Percentiles rank a stretch among this genome's conserved stretches.
phyloP scores from a whole-genome alignment of 2,329 filamentous ascomycete genomes.

The Alternaria hordeiaustralica region DNA sequence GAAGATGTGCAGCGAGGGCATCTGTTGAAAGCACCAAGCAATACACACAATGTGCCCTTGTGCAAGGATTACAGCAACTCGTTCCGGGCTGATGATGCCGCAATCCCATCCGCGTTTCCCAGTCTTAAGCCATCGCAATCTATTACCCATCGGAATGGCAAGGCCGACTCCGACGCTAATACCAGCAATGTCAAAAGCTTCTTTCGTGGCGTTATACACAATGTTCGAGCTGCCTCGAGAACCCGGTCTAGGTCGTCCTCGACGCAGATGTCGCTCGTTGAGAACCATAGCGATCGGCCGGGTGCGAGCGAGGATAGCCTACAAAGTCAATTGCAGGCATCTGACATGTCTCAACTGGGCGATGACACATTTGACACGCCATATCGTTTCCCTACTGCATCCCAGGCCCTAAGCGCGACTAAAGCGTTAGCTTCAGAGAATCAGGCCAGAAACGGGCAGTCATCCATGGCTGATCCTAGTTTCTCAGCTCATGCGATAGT shows the following conservation, averaged over 20 bases:
- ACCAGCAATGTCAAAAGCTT: slow-evolving; percentile 25
- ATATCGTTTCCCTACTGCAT: not conserved
- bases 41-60: not conserved
- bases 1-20: slow-evolving; percentile 21
- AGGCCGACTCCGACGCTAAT: slow-evolving; percentile 9
- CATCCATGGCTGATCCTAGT: not conserved
- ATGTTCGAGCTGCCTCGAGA: slow-evolving; percentile 30
- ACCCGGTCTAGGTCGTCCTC: slow-evolving; percentile 26
- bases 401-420: slow-evolving; percentile 1
- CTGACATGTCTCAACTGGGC: not conserved
- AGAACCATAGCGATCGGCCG: slow-evolving; percentile 8
- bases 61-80: slow-evolving; percentile 6
- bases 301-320: slow-evolving; percentile 8
- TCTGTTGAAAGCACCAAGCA: not conserved
- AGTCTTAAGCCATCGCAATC: slow-evolving; percentile 6
- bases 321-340: slow-evolving; percentile 1
- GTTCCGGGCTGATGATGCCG: slow-evolving; percentile 7
- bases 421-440: not conserved
- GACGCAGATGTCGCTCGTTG: slow-evolving; percentile 9
- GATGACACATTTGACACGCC: not conserved
- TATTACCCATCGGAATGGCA: slow-evolving; percentile 7
- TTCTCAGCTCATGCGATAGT: slow-evolving; percentile 15
- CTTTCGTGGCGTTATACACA: slow-evolving; percentile 30
- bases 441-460: slow-evolving; percentile 23
- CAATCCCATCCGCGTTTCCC: slow-evolving; percentile 15